These are phyloP conservation scores for Sugiyamaella valdiviana DNA, from an alignment of 805 yeast species.

Conservation along the genomic window DNA sequence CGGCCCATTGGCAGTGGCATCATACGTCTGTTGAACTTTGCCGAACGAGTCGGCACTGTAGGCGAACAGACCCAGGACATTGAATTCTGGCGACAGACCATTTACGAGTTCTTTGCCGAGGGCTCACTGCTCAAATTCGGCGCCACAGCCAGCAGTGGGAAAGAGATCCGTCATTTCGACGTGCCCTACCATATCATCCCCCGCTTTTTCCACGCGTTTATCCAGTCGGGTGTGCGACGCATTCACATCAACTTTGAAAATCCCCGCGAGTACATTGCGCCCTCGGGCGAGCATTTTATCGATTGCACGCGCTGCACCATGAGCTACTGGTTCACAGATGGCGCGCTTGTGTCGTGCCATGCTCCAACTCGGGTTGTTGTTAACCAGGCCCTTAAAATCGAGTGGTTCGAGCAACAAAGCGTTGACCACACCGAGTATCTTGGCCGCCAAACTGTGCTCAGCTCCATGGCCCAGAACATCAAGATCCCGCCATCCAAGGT, in stretches of 20 bases:
- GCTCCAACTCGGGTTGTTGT: constrained; percentile 60
- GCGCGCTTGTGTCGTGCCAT: constrained; percentile 56
- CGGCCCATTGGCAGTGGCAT: constrained; percentile 38
- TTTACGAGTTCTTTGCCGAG: constrained; percentile 48
- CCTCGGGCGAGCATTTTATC: constrained; percentile 48
- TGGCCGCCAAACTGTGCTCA: constrained; percentile 5
- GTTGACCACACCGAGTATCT: constrained; percentile 38
- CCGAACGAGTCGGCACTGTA: constrained; percentile 41
- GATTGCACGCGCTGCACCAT: constrained; percentile 47
- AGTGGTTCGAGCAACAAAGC: constrained; percentile 60
- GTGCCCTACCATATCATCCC: constrained; percentile 62
- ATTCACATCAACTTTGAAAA: constrained; percentile 42
- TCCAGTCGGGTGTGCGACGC: constrained; percentile 45
- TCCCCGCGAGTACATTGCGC: constrained; percentile 48
- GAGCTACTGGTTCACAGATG: constrained; percentile 56
- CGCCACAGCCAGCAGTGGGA: constrained; percentile 35
- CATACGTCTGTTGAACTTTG: constrained; percentile 43
- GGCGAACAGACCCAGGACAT: constrained; percentile 41
- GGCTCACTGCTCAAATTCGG: constrained; percentile 41
- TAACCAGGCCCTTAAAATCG: constrained; percentile 57
- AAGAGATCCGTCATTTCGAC: constrained; percentile 53
- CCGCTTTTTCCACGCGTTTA: constrained; percentile 47
- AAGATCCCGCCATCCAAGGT: constrained; percentile 25
- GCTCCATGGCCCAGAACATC: background rate
- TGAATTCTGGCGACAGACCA: constrained; percentile 45